phyloP scores from a whole-genome alignment of 192 early-diverging fungal genomes.

The Entomortierella beljakovae region DNA sequence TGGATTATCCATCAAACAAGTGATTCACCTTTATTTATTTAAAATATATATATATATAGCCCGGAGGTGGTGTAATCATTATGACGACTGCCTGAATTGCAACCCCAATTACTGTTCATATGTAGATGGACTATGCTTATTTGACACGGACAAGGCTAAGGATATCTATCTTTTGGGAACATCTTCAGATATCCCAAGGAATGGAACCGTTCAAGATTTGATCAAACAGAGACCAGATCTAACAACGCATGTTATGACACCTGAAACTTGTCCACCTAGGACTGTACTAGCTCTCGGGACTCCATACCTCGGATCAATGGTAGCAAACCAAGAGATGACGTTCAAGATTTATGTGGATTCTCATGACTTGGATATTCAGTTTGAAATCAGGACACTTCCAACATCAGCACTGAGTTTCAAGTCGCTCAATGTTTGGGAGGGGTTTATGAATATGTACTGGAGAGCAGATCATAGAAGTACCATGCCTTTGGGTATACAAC shows the following conservation, averaged over 20 bases:
- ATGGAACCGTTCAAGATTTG: conserved; percentile 34
- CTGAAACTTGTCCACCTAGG: conserved; percentile 21
- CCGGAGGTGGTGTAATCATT: conserved; percentile 45
- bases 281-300: conserved; percentile 8
- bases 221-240: conserved; percentile 27
- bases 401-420: conserved; percentile 31
- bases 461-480: conserved; percentile 39
- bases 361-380: conserved; percentile 33
- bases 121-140: conserved; percentile 40
- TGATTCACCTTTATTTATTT: not conserved
- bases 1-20: too few relatives aligned
- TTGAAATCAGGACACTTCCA: conserved; percentile 39
- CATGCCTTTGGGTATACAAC: too few relatives aligned
- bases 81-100: conserved; percentile 50
- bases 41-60: conserved; percentile 8
- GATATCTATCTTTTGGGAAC: conserved; percentile 8
- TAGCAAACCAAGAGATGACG: conserved; percentile 32
- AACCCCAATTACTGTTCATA: conserved; percentile 45
- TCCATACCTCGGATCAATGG: conserved; percentile 16
- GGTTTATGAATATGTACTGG: conserved; percentile 56
- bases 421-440: conserved; percentile 52
- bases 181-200: conserved; percentile 17
- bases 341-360: conserved; percentile 42
- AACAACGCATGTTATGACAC: not conserved
- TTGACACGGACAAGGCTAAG: conserved; percentile 49